Evolutionary conservation across 2,329 filamentous ascomycete genomes (phyloP), one percentile per base, ranked within the genome.

Genomic region (Penicillium hesseltinei): DNA sequence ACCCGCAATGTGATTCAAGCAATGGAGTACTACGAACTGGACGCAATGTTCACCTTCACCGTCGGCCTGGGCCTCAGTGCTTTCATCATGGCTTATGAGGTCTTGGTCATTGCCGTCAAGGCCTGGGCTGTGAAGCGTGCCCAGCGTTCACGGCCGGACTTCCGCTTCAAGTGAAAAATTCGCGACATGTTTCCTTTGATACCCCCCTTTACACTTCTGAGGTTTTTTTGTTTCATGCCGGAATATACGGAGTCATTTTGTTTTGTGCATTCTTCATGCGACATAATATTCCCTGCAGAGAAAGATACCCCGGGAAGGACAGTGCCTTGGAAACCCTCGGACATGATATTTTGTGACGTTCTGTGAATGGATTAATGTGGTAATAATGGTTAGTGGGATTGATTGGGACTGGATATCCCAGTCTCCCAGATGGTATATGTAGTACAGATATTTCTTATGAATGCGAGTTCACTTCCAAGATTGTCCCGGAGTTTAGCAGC

Each of bases 11-110:
- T 89, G 0, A 84, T 97, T 27, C 73, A 81, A 10, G 85, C 86
- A n/a, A 90, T 96, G 79, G 87, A 92, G 58, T 82, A 83, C 56
- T 88, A 92, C 69, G 76, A 87, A 4, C 78, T 96, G 17, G 90
- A 96, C 69, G 90, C 90, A 62, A 97, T 96, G 92, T 94, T 96
- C 74, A 85, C 91, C 60, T 96, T 96, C 75, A 96, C 91, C 0
- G 84, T 96, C 35, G 89, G 87, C 10, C 89, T 95, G 84, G 93
- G 92, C 2, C 72, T 95, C 7, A 90, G 91, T 1, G 88, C 88
- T 2, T 80, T 96, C 50, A 75, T 96, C 51, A 93, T 97, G 89
- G 87, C 92, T 0, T 96, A 90, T 87, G 83, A 89, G 53, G 83
- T 95, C 21, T 69, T 92, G 29, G 78, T 89, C 11, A 84, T 97